Evolutionary conservation across 176 grass and related monocot species (phyloP).

Genomic region (Eleusine coracana): DNA sequence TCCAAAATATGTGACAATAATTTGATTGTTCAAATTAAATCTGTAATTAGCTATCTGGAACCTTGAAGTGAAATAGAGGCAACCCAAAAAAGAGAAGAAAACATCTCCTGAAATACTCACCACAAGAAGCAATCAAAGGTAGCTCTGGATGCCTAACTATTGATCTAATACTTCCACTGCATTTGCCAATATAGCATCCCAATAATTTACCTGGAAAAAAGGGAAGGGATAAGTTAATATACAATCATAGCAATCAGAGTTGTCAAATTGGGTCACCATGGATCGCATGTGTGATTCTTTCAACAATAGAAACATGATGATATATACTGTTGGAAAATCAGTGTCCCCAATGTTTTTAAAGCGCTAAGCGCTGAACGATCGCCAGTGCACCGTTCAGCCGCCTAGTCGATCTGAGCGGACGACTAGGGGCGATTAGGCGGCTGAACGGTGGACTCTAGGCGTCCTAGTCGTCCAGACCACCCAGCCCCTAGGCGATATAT

Average conservation of each 20-base stretch:
- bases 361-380: too few relatives aligned
- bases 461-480: too few relatives aligned
- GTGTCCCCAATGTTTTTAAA: too few relatives aligned
- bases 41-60: neutral
- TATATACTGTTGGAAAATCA: neutral
- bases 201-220: constrained; percentile 75
- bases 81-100: constrained; percentile 1
- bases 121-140: constrained; percentile 89
- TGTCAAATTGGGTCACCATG: neutral
- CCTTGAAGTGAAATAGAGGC: neutral
- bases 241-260: neutral
- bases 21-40: constrained; percentile 1
- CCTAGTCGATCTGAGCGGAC: too few relatives aligned
- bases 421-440: too few relatives aligned
- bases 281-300: neutral
- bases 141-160: constrained; percentile 81
- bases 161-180: constrained; percentile 96
- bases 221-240: neutral
- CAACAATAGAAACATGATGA: neutral
- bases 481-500: too few relatives aligned
- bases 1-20: neutral
- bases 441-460: too few relatives aligned
- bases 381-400: too few relatives aligned
- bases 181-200: constrained; percentile 91
- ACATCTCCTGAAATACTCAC: constrained; percentile 49